Percentiles rank a stretch among this genome's conserved stretches.
Evolutionary conservation across 257 asterid genomes (phyloP).

Genomic region (Rhazya stricta): DNA sequence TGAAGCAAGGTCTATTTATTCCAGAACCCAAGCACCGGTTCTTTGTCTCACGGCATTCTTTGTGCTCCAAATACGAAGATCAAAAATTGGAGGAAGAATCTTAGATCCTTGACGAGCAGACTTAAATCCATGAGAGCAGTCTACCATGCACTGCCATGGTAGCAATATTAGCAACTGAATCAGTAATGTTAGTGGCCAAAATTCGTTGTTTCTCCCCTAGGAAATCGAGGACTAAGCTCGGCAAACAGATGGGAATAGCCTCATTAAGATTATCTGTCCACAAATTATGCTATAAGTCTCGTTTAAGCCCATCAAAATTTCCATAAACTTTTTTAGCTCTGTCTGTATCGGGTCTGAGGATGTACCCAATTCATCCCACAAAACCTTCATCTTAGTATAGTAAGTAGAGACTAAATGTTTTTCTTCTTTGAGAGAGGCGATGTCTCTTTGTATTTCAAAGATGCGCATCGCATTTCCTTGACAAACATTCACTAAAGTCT

Average conservation of each 20-base stretch:
- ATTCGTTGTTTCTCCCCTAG: neutral
- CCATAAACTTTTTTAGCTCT: neutral
- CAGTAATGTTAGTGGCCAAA: neutral
- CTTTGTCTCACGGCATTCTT: no score
- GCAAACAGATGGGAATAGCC: neutral
- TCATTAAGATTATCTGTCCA: neutral
- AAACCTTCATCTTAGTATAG: no score
- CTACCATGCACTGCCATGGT: neutral
- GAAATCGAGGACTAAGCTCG: neutral
- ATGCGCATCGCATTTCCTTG: neutral
- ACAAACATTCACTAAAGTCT: conserved; percentile 4
- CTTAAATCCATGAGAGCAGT: no score
- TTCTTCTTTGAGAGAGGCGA: neutral
- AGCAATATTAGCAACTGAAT: no score
- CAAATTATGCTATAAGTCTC: neutral
- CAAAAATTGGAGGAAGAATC: no score
- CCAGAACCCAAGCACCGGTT: neutral
- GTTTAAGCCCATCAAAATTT: conserved; percentile 5
- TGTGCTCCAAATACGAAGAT: no score
- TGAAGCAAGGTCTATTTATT: neutral
- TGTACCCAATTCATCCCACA: neutral
- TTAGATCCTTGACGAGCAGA: neutral
- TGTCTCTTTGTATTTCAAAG: neutral
- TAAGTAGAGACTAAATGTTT: neutral
- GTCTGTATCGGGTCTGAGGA: neutral